Percentiles rank a stretch among this genome's conserved stretches.
Evolutionary conservation across 257 asterid genomes (phyloP).

Genomic region (Solanum piurae): DNA sequence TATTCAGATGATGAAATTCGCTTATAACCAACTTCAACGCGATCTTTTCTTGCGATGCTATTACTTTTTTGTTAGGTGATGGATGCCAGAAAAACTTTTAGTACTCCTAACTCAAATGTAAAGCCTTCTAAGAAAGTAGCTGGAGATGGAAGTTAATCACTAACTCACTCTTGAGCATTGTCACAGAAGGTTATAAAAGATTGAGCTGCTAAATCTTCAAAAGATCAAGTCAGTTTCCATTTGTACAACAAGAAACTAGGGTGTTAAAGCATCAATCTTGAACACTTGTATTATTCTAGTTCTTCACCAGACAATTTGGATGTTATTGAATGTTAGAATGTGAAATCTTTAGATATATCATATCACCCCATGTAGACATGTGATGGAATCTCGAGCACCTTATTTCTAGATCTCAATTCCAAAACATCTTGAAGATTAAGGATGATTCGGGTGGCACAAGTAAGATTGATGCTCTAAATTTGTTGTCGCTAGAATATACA

Average conservation of each 20-base stretch:
- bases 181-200: too few species aligned
- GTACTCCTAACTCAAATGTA: conserved; percentile 14
- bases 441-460: not conserved
- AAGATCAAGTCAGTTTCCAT: too few species aligned
- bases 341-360: too few species aligned
- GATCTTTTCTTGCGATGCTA: not conserved
- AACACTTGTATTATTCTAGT: too few species aligned
- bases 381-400: not conserved
- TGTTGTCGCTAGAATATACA: not conserved
- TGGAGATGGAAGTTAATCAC: conserved; percentile 14
- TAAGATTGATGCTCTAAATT: not conserved
- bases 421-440: not conserved
- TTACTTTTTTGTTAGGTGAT: conserved; percentile 25
- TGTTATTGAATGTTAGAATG: too few species aligned
- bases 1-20: not conserved
- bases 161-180: not conserved
- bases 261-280: too few species aligned
- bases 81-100: conserved; percentile 14
- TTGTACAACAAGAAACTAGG: too few species aligned
- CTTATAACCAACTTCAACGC: not conserved
- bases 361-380: too few species aligned
- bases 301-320: too few species aligned
- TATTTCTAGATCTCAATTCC: not conserved
- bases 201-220: too few species aligned
- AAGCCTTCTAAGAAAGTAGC: conserved; percentile 19